Evolutionary conservation across 306 rosid genomes (phyloP).

Genomic region (Acacia confusa): DNA sequence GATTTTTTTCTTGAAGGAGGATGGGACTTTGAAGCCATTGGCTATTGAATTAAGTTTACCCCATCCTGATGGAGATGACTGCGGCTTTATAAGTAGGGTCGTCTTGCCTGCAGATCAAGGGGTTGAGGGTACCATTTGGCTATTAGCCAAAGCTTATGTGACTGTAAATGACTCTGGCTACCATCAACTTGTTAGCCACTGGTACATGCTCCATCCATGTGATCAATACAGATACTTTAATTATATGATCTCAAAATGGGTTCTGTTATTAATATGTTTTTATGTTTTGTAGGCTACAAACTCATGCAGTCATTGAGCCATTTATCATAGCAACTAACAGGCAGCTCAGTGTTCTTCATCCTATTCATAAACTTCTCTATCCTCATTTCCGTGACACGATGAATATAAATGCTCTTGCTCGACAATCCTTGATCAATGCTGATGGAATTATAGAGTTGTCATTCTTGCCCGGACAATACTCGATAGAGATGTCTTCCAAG

Average conservation of each 20-base stretch:
- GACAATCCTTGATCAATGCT: conserved; percentile 33
- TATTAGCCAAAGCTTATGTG: conserved; percentile 80
- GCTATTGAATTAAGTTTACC: conserved; percentile 78
- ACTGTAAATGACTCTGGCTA: conserved; percentile 69
- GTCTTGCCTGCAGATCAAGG: conserved; percentile 57
- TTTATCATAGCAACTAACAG: conserved; percentile 44
- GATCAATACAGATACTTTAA: background rate
- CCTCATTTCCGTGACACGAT: conserved; percentile 49
- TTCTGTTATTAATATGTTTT: background rate
- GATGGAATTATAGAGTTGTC: conserved; percentile 37
- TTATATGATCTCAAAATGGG: background rate
- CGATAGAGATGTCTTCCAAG: conserved; percentile 37
- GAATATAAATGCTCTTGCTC: conserved; percentile 43
- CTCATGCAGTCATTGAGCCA: conserved; percentile 81
- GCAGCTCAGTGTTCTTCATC: conserved; percentile 45
- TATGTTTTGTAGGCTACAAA: conserved; percentile 51
- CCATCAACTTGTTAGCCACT: conserved; percentile 85
- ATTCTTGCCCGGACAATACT: conserved; percentile 25
- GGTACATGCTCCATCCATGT: conserved; percentile 41
- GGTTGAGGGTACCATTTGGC: conserved; percentile 64
- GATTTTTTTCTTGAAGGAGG: conserved; percentile 52
- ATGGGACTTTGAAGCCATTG: conserved; percentile 71
- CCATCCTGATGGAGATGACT: conserved; percentile 56
- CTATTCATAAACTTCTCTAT: conserved; percentile 34
- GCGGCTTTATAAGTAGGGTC: conserved; percentile 56